Evolutionary conservation across 805 yeast species (phyloP).

Genomic region (Monosporozyma aquatica): DNA sequence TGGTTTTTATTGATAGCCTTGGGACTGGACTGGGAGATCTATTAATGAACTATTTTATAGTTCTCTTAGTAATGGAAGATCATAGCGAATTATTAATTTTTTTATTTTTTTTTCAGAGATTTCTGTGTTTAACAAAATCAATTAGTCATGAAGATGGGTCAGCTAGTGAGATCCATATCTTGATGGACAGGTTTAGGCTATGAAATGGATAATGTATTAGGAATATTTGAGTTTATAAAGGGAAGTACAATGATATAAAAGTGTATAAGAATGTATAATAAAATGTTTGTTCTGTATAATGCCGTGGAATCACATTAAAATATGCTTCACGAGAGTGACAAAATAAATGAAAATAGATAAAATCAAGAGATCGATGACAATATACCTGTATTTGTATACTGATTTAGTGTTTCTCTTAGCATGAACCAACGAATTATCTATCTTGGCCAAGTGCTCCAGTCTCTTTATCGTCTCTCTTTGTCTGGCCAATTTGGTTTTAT

Average conservation of each 20-base stretch:
- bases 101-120: not conserved
- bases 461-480: conserved; percentile 23
- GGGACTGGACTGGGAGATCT: too few species aligned
- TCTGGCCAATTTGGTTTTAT: conserved; percentile 13
- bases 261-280: not conserved
- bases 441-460: conserved; percentile 17
- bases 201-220: not conserved
- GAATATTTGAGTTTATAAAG: not conserved
- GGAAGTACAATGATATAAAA: too few species aligned
- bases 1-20: too few species aligned
- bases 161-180: too few species aligned
- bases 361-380: conserved; percentile 7
- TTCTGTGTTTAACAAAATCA: not conserved
- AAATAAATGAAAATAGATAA: conserved; percentile 1
- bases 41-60: too few species aligned
- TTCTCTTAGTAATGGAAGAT: not conserved
- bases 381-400: conserved; percentile 8
- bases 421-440: conserved; percentile 4
- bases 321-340: not conserved
- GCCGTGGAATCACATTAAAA: not conserved
- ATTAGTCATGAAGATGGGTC: not conserved
- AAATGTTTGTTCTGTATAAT: too few species aligned
- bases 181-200: too few species aligned
- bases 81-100: not conserved
- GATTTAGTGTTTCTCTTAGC: conserved; percentile 2